Conservation (phyloP, 2,329 filamentous ascomycete genomes). For the Chalaropsis thielavioides region DNA sequence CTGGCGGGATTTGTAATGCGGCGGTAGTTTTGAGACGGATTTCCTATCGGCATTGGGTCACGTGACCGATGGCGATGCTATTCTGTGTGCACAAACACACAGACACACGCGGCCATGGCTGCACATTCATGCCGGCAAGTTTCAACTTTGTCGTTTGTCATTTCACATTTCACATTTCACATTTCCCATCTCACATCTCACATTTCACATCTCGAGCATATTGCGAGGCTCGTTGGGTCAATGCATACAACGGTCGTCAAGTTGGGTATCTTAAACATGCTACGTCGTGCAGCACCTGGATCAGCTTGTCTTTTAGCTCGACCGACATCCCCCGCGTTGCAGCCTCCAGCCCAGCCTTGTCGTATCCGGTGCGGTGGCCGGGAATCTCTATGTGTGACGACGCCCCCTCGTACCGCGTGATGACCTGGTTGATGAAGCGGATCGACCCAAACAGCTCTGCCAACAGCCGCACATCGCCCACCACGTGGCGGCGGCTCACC, state of each 20-base stretch:
- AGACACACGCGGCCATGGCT: too few species aligned
- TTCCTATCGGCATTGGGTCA: too few species aligned
- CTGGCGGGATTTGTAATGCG: too few species aligned
- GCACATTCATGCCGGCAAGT: too few species aligned
- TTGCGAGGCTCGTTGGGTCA: too few species aligned
- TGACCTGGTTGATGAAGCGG: constrained; percentile 4
- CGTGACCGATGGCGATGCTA: too few species aligned
- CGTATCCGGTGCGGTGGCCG: background rate
- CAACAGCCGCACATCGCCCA: constrained; percentile 5
- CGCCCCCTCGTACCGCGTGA: background rate
- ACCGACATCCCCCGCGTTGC: constrained; percentile 3
- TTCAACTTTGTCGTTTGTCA: too few species aligned
- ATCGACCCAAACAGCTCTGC: background rate
- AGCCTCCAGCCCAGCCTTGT: background rate
- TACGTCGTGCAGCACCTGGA: constrained; percentile 1
- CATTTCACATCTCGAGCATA: too few species aligned
- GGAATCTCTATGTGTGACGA: background rate
- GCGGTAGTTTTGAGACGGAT: too few species aligned
- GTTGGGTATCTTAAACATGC: constrained; percentile 6
- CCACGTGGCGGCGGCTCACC: background rate
- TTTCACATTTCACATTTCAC: too few species aligned
- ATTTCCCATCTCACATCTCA: too few species aligned
- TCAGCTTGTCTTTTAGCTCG: constrained; percentile 6
- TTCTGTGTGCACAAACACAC: too few species aligned
- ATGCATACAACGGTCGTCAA: background rate